Evolutionary conservation across 2,329 filamentous ascomycete species (phyloP).

Genomic region (Fusarium beomiforme): DNA sequence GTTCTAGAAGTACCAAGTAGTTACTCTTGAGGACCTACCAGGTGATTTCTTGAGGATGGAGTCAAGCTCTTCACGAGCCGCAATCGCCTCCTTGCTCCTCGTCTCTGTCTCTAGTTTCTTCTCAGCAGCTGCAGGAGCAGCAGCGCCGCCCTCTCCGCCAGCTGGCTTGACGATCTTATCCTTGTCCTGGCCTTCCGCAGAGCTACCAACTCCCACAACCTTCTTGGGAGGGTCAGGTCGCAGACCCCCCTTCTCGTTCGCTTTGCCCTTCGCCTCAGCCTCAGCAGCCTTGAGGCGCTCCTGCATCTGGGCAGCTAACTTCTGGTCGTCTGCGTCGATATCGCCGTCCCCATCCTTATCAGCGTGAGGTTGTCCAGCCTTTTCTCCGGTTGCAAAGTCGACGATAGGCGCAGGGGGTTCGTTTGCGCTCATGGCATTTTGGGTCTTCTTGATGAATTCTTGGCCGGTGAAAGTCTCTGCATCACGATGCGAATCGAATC

Average conservation of each 20-base stretch:
- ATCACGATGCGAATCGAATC: slow-evolving; percentile 60
- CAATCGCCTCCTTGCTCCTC: slow-evolving; percentile 68
- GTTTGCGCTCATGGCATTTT: slow-evolving; percentile 60
- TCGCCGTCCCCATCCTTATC: slow-evolving; percentile 66
- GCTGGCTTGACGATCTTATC: slow-evolving; percentile 53
- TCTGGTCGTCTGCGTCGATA: slow-evolving; percentile 65
- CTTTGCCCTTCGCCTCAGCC: slow-evolving; percentile 73
- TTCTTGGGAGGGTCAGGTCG: slow-evolving; percentile 68
- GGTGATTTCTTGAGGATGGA: slow-evolving; percentile 85
- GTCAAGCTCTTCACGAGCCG: slow-evolving; percentile 77
- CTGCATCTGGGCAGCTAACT: slow-evolving; percentile 61
- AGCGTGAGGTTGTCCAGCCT: slow-evolving; percentile 52
- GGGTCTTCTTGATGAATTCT: slow-evolving; percentile 70
- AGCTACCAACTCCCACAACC: slow-evolving; percentile 68
- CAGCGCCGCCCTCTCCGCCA: slow-evolving; percentile 17
- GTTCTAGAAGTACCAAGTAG: background rate
- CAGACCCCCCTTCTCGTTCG: slow-evolving; percentile 72
- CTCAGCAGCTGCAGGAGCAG: slow-evolving; percentile 16
- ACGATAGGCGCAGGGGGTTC: slow-evolving; percentile 52
- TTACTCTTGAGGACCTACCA: slow-evolving; percentile 62
- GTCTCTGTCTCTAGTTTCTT: slow-evolving; percentile 60
- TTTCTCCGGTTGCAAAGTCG: slow-evolving; percentile 51
- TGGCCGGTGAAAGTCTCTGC: slow-evolving; percentile 56
- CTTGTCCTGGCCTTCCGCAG: slow-evolving; percentile 60
- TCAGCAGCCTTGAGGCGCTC: slow-evolving; percentile 75